These are phyloP conservation scores for Akanthomyces muscarius DNA, from an alignment of 2,329 filamentous ascomycete genomes.

Conservation along the genomic window DNA sequence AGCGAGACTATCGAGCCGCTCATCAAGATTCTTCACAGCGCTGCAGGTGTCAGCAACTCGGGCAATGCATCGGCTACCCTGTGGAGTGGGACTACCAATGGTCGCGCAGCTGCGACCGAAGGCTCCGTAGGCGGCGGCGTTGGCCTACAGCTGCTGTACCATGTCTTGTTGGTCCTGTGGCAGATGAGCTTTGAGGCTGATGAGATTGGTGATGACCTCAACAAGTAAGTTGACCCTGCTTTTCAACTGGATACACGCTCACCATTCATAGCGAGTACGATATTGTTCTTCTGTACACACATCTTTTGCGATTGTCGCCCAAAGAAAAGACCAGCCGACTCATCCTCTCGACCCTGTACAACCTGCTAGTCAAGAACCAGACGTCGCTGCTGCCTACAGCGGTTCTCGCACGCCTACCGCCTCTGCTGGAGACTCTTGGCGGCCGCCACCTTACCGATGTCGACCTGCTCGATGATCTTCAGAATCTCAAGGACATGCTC, in stretches of 20 bases:
- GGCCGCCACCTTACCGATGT: slow-evolving; percentile 61
- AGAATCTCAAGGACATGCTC: slow-evolving; percentile 57
- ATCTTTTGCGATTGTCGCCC: slow-evolving; percentile 83
- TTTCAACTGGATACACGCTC: slow-evolving; percentile 16
- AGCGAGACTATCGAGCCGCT: slow-evolving; percentile 80
- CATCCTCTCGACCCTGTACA: slow-evolving; percentile 82
- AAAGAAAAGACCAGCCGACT: slow-evolving; percentile 98
- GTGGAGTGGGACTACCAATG: slow-evolving; percentile 53
- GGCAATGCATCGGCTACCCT: slow-evolving; percentile 56
- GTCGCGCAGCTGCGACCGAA: slow-evolving; percentile 59
- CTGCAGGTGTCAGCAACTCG: slow-evolving; percentile 67
- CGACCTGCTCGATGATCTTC: slow-evolving; percentile 60
- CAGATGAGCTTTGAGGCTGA: slow-evolving; percentile 93
- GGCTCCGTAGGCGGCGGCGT: slow-evolving; percentile 72
- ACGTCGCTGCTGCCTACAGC: slow-evolving; percentile 77
- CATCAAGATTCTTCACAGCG: slow-evolving; percentile 75
- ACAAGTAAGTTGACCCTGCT: slow-evolving; percentile 62
- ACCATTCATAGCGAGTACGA: slow-evolving; percentile 73
- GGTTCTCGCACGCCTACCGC: slow-evolving; percentile 76
- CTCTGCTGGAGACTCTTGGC: slow-evolving; percentile 58
- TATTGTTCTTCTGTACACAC: slow-evolving; percentile 85
- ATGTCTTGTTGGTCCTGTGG: slow-evolving; percentile 91
- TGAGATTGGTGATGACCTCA: slow-evolving; percentile 66
- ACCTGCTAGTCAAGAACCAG: slow-evolving; percentile 69
- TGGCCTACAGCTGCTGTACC: slow-evolving; percentile 87